phyloP scores from a whole-genome alignment of 2,329 filamentous ascomycete genomes.

The Tolypocladium ovalisporum region DNA sequence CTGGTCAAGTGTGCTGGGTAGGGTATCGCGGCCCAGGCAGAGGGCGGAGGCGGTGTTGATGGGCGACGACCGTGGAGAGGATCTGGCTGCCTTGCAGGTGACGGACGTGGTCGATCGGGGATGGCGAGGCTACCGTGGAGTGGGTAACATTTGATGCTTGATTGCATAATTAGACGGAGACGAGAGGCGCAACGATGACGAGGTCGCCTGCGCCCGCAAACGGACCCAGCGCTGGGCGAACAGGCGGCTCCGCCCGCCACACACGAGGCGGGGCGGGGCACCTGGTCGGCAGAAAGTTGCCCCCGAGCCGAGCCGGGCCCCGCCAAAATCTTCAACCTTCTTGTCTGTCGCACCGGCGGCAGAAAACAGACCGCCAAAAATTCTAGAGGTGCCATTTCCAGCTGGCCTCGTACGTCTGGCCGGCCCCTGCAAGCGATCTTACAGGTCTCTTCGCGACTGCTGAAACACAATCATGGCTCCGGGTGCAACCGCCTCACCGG shows the following conservation, averaged over 20 bases:
- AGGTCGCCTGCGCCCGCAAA: conserved; percentile 6
- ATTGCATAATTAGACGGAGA: conserved; percentile 1
- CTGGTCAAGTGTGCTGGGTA: neutral
- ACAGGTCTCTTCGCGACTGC: neutral
- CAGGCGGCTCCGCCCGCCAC: neutral
- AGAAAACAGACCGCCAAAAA: conserved; percentile 21
- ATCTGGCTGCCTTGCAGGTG: neutral
- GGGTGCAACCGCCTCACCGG: conserved; percentile 8
- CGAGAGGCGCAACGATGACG: conserved; percentile 17
- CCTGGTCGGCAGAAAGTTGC: conserved; percentile 7
- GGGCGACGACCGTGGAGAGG: neutral
- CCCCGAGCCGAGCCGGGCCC: conserved; percentile 5
- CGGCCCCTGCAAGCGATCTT: neutral
- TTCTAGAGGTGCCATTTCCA: conserved; percentile 6
- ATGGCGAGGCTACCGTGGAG: neutral
- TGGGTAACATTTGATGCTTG: conserved; percentile 1
- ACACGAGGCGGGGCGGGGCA: neutral
- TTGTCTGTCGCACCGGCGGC: conserved; percentile 2
- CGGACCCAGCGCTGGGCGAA: neutral
- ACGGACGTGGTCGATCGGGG: neutral
- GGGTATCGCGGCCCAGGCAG: neutral
- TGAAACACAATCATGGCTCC: conserved; percentile 6
- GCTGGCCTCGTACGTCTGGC: neutral
- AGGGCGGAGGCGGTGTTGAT: neutral
- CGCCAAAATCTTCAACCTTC: conserved; percentile 4